Evolutionary conservation across 1,284 basidiomycete genomes (phyloP).

Genomic region (Cystobasidiaceae sp.): DNA sequence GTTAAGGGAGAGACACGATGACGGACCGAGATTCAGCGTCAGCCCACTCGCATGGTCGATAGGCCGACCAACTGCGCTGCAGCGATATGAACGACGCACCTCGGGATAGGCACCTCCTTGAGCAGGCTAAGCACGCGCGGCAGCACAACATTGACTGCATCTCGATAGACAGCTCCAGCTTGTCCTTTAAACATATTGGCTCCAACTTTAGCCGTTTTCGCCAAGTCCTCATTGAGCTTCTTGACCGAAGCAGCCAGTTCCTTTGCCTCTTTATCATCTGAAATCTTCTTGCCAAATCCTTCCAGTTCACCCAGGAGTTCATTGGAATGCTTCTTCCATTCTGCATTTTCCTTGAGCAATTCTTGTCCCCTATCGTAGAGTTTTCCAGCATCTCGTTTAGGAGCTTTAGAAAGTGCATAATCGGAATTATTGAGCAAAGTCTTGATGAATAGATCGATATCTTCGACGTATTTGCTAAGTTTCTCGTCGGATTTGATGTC

Average conservation of each 20-base stretch:
- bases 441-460: constrained; percentile 45
- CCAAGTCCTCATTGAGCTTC: constrained; percentile 46
- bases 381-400: constrained; percentile 46
- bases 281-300: constrained; percentile 46
- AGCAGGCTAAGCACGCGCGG: constrained; percentile 49
- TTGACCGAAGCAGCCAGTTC: constrained; percentile 48
- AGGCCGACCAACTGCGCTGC: too few species aligned
- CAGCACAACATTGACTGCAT: constrained; percentile 49
- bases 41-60: too few species aligned
- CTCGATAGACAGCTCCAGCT: constrained; percentile 46
- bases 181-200: constrained; percentile 25
- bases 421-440: constrained; percentile 46
- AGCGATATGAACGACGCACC: constrained; percentile 8
- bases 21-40: too few species aligned
- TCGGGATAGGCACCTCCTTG: constrained; percentile 50
- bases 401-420: constrained; percentile 46
- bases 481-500: constrained; percentile 47
- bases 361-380: constrained; percentile 49
- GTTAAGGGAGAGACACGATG: neutral
- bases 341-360: constrained; percentile 45
- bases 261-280: constrained; percentile 45
- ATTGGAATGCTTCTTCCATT: constrained; percentile 46
- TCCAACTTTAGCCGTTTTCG: constrained; percentile 26
- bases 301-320: constrained; percentile 47
- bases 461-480: constrained; percentile 46